Evolutionary conservation across 371 early-diverging fungal genomes (phyloP).

Genomic region (Rhizopus sp.): DNA sequence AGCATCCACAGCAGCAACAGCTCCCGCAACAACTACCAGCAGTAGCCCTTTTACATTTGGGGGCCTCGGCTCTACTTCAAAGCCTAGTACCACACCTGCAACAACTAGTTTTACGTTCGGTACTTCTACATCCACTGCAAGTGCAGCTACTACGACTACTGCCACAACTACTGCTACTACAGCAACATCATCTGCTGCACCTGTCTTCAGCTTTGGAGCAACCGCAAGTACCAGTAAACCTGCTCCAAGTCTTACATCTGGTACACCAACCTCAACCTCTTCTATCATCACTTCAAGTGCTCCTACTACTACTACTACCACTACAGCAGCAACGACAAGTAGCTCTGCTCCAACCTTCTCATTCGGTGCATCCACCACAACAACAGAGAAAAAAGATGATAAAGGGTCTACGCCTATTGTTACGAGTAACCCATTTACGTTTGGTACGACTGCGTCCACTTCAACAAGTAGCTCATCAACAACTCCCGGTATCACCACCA

Average conservation of each 20-base stretch:
- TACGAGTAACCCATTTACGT: conserved; percentile 22
- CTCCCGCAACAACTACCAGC: conserved; percentile 8
- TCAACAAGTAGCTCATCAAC: conserved; percentile 8
- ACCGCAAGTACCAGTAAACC: background rate
- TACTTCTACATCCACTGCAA: background rate
- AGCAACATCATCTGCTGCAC: conserved; percentile 1
- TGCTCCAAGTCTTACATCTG: background rate
- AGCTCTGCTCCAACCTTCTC: conserved; percentile 15
- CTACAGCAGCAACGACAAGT: conserved; percentile 13
- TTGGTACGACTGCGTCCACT: conserved; percentile 11
- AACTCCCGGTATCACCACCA: background rate
- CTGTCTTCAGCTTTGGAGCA: background rate
- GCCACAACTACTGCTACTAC: conserved; percentile 1
- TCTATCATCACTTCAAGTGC: background rate
- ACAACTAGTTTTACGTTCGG: background rate
- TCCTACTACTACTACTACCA: conserved; percentile 8
- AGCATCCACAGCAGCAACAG: conserved; percentile 1
- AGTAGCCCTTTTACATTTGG: conserved; percentile 10
- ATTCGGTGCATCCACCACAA: conserved; percentile 15
- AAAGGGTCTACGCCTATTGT: conserved; percentile 9
- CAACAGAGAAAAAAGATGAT: conserved; percentile 15
- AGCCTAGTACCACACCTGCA: background rate
- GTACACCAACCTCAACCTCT: conserved; percentile 3
- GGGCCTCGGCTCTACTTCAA: conserved; percentile 8
- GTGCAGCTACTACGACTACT: background rate